phyloP scores from a whole-genome alignment of 805 yeast genomes.

The Phaffomyces antillensis region DNA sequence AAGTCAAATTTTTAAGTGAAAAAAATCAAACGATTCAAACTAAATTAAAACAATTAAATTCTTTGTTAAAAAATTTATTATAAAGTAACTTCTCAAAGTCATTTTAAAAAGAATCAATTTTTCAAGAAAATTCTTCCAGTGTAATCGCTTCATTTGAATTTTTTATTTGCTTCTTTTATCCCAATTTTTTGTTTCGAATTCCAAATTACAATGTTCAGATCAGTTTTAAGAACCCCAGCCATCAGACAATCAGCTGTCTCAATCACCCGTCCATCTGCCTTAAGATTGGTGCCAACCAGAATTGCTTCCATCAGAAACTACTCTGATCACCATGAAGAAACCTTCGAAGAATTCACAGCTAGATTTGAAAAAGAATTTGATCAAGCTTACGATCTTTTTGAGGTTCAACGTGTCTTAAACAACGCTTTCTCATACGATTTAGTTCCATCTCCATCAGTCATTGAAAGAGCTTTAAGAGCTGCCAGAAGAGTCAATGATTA shows the following conservation, averaged over 20 bases:
- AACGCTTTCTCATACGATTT: conserved; percentile 97
- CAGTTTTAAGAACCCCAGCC: conserved; percentile 16
- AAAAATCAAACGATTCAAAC: conserved; percentile 10
- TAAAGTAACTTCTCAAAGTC: not conserved
- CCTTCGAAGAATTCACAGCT: conserved; percentile 86
- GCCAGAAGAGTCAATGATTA: conserved; percentile 98
- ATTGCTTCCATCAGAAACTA: conserved; percentile 49
- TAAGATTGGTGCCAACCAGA: conserved; percentile 12
- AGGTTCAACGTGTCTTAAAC: conserved; percentile 91
- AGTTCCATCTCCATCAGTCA: conserved; percentile 95
- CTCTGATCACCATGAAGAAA: conserved; percentile 81
- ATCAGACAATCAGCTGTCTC: conserved; percentile 12
- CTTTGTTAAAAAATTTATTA: not conserved
- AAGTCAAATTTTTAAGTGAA: not conserved
- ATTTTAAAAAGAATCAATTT: not conserved
- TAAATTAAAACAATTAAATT: not conserved
- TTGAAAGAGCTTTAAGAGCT: conserved; percentile 93
- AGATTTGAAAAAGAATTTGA: conserved; percentile 95
- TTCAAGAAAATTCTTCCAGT: too few relatives aligned
- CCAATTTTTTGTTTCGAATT: too few relatives aligned
- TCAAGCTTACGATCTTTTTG: conserved; percentile 81
- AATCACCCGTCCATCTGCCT: conserved; percentile 13
- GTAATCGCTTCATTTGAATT: too few relatives aligned
- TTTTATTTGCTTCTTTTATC: too few relatives aligned
- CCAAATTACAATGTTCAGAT: conserved; percentile 11